Conservation (phyloP, 495 filamentous ascomycete genomes). For the Daldinia decipiens region DNA sequence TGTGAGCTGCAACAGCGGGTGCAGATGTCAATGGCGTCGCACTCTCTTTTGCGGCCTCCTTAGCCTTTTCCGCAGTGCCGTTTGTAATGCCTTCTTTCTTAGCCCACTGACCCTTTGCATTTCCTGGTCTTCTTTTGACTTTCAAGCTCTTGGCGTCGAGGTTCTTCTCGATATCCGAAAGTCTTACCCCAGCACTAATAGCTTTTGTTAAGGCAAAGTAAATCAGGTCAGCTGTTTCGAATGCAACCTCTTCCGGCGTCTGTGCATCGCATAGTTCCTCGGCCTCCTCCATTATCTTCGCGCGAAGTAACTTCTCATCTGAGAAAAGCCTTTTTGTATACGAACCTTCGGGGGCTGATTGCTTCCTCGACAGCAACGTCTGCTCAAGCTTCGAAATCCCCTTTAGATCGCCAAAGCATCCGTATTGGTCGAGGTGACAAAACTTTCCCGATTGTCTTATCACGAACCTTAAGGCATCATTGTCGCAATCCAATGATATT, state of each 20-base stretch:
- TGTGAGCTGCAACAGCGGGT: conserved; percentile 48
- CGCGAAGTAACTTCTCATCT: conserved; percentile 85
- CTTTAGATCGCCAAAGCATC: conserved; percentile 87
- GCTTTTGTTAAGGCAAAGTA: conserved; percentile 96
- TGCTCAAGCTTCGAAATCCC: conserved; percentile 86
- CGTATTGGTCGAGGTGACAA: conserved; percentile 90
- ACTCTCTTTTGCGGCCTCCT: conserved; percentile 49
- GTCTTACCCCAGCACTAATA: conserved; percentile 78
- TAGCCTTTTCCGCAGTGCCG: conserved; percentile 51
- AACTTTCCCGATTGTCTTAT: conserved; percentile 93
- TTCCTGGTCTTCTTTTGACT: conserved; percentile 87
- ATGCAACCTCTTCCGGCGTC: conserved; percentile 83
- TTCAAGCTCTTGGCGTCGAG: conserved; percentile 95
- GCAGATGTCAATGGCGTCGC: conserved; percentile 35
- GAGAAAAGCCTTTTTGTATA: conserved; percentile 94
- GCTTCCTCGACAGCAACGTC: conserved; percentile 81
- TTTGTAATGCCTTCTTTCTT: conserved; percentile 76
- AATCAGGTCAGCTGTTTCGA: conserved; percentile 92
- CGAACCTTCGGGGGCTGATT: conserved; percentile 83
- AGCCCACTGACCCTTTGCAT: conserved; percentile 91
- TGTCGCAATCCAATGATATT: conserved; percentile 89
- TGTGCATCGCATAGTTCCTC: conserved; percentile 89
- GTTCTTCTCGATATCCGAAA: conserved; percentile 89
- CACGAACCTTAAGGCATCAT: conserved; percentile 87
- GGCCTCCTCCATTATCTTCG: conserved; percentile 99